Evolutionary conservation across 2,329 filamentous ascomycete species (phyloP), one percentile per base, ranked within the genome.

Genomic region (Aureobasidium leucospermi): DNA sequence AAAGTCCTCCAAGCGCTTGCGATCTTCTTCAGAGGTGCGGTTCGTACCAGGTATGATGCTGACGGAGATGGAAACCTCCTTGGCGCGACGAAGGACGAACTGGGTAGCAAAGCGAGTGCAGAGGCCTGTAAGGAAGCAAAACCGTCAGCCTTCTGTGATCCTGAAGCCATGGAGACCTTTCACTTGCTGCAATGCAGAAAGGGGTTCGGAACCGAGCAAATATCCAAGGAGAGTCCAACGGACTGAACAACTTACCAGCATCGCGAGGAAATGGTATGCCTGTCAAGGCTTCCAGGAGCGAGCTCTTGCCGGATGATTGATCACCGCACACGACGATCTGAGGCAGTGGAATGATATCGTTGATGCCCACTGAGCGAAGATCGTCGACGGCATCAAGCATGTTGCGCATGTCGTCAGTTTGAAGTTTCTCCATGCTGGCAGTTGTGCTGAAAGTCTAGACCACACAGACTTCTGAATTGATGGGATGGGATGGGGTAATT

Each of bases 51-150:
- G 45, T 1, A 47, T 32, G 45, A 36, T 57, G 8, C 29, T 29
- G 51, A 38, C 34, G 16, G 45, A 16, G 70, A 11, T 62, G 62
- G 61, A 79, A 8, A 28, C 15, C 10, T 42, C 9, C 8, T 47
- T 13, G 8, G 28, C 29, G 15, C 76, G 75, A 1, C 79, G 75
- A 9, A 86, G 72, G 16, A 82, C 76, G 4, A 86, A 69, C 65
- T 87, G 82, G 0, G 82, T 86, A 0, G 84, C 79, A 61, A 86
- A 86, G 0, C 81, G 75, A 0, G 85, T 87, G 66, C 83, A 86
- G 0, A 83, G 60, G 28, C 73, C 78, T 2, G 45, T 32, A 23
- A 32, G 28, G 8, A 36, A 36, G 34, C 8, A 8, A 9, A 8
- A 36, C 34, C 13, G 8, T 36, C 13, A 13, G 79, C 78, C 5